Conservation (phyloP, 768 basidiomycete genomes). For the Mycena latifolia region DNA sequence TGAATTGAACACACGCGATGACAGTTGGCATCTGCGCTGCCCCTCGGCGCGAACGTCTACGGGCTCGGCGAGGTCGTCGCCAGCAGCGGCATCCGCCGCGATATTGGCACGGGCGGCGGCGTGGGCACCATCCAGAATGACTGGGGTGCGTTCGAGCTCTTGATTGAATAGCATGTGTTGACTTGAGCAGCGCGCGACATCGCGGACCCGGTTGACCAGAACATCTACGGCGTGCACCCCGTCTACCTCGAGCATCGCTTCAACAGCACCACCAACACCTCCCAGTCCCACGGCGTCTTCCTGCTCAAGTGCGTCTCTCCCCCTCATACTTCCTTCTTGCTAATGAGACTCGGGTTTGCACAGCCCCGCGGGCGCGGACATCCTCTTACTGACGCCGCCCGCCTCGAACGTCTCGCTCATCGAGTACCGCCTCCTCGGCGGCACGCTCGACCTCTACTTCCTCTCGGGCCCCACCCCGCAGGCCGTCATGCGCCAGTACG, state of each 20-base stretch:
- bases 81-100: slow-evolving; percentile 75
- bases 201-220: slow-evolving; percentile 73
- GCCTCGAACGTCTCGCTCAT: slow-evolving; percentile 64
- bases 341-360: too few relatives aligned
- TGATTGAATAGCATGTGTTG: neutral
- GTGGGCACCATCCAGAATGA: slow-evolving; percentile 74
- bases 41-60: slow-evolving; percentile 77
- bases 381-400: slow-evolving; percentile 72
- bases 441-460: slow-evolving; percentile 84
- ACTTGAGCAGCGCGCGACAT: slow-evolving; percentile 58
- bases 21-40: slow-evolving; percentile 58
- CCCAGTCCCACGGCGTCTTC: slow-evolving; percentile 79
- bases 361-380: too few relatives aligned
- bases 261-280: slow-evolving; percentile 44
- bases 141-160: slow-evolving; percentile 53
- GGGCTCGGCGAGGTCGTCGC: slow-evolving; percentile 82
- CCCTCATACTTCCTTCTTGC: too few relatives aligned
- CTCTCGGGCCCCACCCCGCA: slow-evolving; percentile 71
- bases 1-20: neutral
- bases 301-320: slow-evolving; percentile 71
- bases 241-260: slow-evolving; percentile 81
- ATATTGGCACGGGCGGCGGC: slow-evolving; percentile 61
- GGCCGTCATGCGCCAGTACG: slow-evolving; percentile 79
- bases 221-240: slow-evolving; percentile 80
- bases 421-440: slow-evolving; percentile 81